Percentiles rank a stretch among this genome's conserved stretches.
These are phyloP conservation scores for Pseudozyma pruni DNA, from an alignment of 1,284 basidiomycete genomes.

Conservation along the genomic window DNA sequence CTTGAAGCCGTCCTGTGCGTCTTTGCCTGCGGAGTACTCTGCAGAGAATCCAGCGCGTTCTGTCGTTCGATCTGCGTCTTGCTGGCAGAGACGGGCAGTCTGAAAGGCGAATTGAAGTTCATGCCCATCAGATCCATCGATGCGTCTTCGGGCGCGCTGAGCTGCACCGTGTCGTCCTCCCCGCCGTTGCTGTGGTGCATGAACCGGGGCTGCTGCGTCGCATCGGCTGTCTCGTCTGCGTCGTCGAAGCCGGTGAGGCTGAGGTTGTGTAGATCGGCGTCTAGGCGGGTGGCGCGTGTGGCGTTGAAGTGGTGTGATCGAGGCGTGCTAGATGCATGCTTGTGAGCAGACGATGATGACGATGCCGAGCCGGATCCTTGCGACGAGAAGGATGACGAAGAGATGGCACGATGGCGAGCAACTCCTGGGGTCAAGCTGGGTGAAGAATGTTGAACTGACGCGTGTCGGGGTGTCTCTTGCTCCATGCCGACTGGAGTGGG, in stretches of 20 bases:
- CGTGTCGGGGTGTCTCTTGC: constrained; percentile 10
- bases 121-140: constrained; percentile 57
- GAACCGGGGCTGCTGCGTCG: constrained; percentile 22
- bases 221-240: constrained; percentile 30
- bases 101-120: constrained; percentile 50
- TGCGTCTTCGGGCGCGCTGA: constrained; percentile 41
- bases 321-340: constrained; percentile 10
- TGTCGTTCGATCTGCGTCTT: constrained; percentile 20
- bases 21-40: constrained; percentile 11
- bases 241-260: constrained; percentile 14
- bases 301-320: background rate
- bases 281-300: background rate
- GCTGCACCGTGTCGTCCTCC: constrained; percentile 54
- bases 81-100: constrained; percentile 13
- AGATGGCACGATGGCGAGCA: constrained; percentile 28
- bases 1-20: constrained; percentile 21
- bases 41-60: constrained; percentile 7
- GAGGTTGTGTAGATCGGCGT: constrained; percentile 30
- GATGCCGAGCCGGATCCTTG: constrained; percentile 29
- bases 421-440: constrained; percentile 22
- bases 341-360: constrained; percentile 7
- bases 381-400: constrained; percentile 39
- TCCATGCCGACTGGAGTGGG: constrained; percentile 12
- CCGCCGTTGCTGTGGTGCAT: too few species aligned
- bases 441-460: constrained; percentile 23